phyloP scores from a whole-genome alignment of 805 yeast genomes.

The Myxozyma mucilagina region DNA sequence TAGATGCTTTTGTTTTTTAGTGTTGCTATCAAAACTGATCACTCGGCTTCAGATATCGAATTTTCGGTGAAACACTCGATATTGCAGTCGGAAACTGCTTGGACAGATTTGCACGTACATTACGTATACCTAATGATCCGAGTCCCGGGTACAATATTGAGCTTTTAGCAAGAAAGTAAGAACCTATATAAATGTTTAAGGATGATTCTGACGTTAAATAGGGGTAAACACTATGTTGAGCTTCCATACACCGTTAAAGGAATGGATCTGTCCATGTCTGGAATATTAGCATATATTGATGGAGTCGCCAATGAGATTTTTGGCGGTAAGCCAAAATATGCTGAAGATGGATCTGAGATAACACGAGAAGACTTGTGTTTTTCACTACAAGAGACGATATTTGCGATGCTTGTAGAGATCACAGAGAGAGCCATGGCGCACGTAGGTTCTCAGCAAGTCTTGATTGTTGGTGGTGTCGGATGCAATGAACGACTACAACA shows the following conservation, averaged over 20 bases:
- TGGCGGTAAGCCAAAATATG: slow-evolving; percentile 43
- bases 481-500: slow-evolving; percentile 87
- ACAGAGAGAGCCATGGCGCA: slow-evolving; percentile 99
- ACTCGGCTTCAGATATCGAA: slow-evolving; percentile 56
- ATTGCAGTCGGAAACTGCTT: slow-evolving; percentile 97
- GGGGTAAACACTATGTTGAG: slow-evolving; percentile 57
- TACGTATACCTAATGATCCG: slow-evolving; percentile 87
- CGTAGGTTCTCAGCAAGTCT: slow-evolving; percentile 81
- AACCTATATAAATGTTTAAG: slow-evolving; percentile 30
- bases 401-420: slow-evolving; percentile 95
- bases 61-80: slow-evolving; percentile 98
- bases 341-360: slow-evolving; percentile 50
- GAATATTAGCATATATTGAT: slow-evolving; percentile 85
- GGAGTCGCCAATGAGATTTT: slow-evolving; percentile 72
- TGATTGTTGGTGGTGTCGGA: slow-evolving; percentile 99
- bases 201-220: not conserved
- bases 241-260: slow-evolving; percentile 98
- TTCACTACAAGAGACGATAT: slow-evolving; percentile 87
- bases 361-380: slow-evolving; percentile 88
- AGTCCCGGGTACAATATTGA: slow-evolving; percentile 98
- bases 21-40: not conserved
- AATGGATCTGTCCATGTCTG: slow-evolving; percentile 97
- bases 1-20: not conserved
- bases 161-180: slow-evolving; percentile 77
- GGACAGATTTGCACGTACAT: slow-evolving; percentile 91